Percentiles rank a stretch among this genome's conserved stretches.
These are phyloP conservation scores for Cafeteria roenbergensis DNA, from an alignment of 108 stramenopile genomes.

Conservation along the genomic window DNA sequence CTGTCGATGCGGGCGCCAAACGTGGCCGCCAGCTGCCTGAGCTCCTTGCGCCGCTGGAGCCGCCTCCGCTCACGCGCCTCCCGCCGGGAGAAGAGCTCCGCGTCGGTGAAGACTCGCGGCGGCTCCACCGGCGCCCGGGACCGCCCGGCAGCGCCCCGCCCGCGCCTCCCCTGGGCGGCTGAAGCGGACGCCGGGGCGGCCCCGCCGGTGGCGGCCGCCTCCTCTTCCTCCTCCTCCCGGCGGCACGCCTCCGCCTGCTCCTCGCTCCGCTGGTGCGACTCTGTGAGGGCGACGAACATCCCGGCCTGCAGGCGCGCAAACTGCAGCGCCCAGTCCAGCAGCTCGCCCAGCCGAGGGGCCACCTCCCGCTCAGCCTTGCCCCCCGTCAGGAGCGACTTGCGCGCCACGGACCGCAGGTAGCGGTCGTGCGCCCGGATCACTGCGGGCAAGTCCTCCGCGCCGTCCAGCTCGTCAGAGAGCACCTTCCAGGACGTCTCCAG, in stretches of 20 bases:
- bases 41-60: constrained; percentile 12
- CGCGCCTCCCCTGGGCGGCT: no score
- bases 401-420: constrained; percentile 65
- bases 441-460: constrained; percentile 65
- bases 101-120: no score
- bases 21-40: constrained; percentile 21
- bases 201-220: no score
- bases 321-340: constrained; percentile 29
- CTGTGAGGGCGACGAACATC: constrained; percentile 21
- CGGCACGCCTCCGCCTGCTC: constrained; percentile 46
- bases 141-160: no score
- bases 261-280: constrained; percentile 21
- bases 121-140: no score
- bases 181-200: no score
- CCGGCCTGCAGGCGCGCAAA: background rate
- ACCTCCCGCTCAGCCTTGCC: constrained; percentile 21
- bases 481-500: constrained; percentile 78
- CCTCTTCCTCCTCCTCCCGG: constrained; percentile 1
- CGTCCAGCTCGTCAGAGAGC: constrained; percentile 50
- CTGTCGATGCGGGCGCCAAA: constrained; percentile 3
- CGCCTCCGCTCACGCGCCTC: background rate
- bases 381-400: constrained; percentile 52
- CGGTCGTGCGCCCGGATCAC: constrained; percentile 71
- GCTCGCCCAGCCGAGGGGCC: constrained; percentile 10
- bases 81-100: no score